phyloP scores from a whole-genome alignment of 192 early-diverging fungal genomes.

The Coemansia sp. region DNA sequence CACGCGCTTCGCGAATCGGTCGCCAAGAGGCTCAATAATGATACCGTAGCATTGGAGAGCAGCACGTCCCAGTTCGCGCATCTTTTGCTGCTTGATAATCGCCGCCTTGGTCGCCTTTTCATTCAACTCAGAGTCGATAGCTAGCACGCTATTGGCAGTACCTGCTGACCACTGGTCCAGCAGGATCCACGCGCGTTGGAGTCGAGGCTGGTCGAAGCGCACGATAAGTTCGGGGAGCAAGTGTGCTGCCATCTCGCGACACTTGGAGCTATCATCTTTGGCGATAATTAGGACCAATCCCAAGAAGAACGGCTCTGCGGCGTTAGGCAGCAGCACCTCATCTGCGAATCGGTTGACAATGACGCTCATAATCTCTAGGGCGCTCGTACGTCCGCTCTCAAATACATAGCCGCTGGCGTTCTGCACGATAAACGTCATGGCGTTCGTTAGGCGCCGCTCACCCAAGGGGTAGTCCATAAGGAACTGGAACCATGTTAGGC shows the following conservation, averaged over 20 bases:
- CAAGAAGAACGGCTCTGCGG: constrained; percentile 82
- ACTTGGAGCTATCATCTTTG: constrained; percentile 92
- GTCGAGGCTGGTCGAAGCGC: constrained; percentile 62
- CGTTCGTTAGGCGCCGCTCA: constrained; percentile 72
- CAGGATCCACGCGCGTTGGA: constrained; percentile 68
- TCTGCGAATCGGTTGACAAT: constrained; percentile 81
- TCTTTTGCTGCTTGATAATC: constrained; percentile 25
- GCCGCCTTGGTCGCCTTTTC: constrained; percentile 8
- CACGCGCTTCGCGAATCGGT: constrained; percentile 59
- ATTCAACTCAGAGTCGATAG: constrained; percentile 13
- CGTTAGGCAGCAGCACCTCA: constrained; percentile 70
- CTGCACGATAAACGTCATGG: constrained; percentile 86
- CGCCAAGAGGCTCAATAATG: constrained; percentile 76
- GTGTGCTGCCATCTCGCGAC: constrained; percentile 82
- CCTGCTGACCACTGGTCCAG: constrained; percentile 78
- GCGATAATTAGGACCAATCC: constrained; percentile 81
- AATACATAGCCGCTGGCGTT: constrained; percentile 85
- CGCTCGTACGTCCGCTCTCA: constrained; percentile 91
- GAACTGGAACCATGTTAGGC: constrained; percentile 84
- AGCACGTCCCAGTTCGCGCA: constrained; percentile 72
- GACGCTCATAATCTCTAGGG: constrained; percentile 83
- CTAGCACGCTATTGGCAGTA: constrained; percentile 8
- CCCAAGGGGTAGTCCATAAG: constrained; percentile 96
- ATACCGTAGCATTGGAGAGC: constrained; percentile 86
- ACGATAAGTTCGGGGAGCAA: constrained; percentile 71